Evolutionary conservation across 2,329 filamentous ascomycete genomes (phyloP).

Genomic region (Penicillium decumbens): DNA sequence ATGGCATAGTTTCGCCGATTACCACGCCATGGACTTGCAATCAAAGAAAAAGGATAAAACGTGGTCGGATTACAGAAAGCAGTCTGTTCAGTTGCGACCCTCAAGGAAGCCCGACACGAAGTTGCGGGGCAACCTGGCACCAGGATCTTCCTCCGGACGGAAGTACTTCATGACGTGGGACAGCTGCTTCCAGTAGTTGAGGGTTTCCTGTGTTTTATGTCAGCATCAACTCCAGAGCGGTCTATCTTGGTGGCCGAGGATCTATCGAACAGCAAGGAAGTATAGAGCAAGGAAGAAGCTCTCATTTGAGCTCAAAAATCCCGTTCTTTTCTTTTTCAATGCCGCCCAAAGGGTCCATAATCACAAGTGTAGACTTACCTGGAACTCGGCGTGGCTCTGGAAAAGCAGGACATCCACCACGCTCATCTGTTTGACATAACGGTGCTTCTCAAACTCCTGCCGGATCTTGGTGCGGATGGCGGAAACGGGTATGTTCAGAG

Average conservation of each 20-base stretch:
- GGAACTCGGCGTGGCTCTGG: constrained; percentile 88
- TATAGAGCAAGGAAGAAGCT: neutral
- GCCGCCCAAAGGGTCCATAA: neutral
- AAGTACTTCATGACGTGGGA: constrained; percentile 97
- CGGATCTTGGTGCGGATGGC: constrained; percentile 86
- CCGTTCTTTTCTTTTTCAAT: neutral
- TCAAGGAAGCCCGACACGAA: constrained; percentile 96
- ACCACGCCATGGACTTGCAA: constrained; percentile 21
- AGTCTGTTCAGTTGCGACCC: constrained; percentile 55
- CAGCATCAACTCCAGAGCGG: neutral
- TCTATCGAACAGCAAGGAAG: neutral
- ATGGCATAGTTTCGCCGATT: constrained; percentile 15
- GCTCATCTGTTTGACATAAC: constrained; percentile 83
- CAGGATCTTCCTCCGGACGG: constrained; percentile 76
- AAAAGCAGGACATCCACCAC: constrained; percentile 86
- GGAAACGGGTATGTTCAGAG: constrained; percentile 80
- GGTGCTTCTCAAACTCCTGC: constrained; percentile 93
- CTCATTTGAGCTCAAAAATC: neutral
- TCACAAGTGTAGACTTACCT: constrained; percentile 55
- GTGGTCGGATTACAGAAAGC: constrained; percentile 15
- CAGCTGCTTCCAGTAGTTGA: constrained; percentile 99
- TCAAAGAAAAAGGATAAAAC: constrained; percentile 14
- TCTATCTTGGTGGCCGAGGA: neutral
- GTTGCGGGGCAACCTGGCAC: constrained; percentile 70
- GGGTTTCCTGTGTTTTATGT: constrained; percentile 65